Percentiles rank a stretch among this genome's conserved stretches.
phyloP scores from a whole-genome alignment of 2,329 filamentous ascomycete genomes.

The Trichoderma semiorbis region DNA sequence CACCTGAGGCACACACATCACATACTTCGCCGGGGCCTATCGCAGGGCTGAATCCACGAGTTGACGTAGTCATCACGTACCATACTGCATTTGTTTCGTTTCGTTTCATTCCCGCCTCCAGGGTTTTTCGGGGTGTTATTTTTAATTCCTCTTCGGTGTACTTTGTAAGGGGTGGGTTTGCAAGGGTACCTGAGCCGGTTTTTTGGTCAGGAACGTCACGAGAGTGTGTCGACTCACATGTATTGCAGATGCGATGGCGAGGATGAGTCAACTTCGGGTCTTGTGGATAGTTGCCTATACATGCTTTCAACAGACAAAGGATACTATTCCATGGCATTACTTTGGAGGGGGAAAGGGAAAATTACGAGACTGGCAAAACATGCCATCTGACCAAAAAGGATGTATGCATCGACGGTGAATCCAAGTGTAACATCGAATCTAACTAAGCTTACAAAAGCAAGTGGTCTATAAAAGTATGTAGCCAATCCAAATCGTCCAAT shows the following conservation, averaged over 20 bases:
- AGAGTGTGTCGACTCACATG: not conserved
- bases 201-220: not conserved
- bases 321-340: not conserved
- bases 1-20: not conserved
- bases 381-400: not conserved
- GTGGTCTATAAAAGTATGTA: not conserved
- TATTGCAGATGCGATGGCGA: not conserved
- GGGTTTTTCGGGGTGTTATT: not conserved
- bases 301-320: not conserved
- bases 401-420: not conserved
- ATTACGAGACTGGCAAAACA: not conserved
- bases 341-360: not conserved
- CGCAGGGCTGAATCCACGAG: not conserved
- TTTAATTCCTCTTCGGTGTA: not conserved
- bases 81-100: not conserved
- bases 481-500: conserved; percentile 5
- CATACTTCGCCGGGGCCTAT: not conserved
- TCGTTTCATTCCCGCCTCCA: not conserved
- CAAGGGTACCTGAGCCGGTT: not conserved
- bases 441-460: not conserved
- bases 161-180: not conserved
- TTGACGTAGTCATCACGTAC: not conserved
- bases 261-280: not conserved
- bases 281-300: not conserved
- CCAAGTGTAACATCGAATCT: not conserved